Base-by-base conservation (phyloP, 257 asterid genomes). In the Coffea canephora region DNA sequence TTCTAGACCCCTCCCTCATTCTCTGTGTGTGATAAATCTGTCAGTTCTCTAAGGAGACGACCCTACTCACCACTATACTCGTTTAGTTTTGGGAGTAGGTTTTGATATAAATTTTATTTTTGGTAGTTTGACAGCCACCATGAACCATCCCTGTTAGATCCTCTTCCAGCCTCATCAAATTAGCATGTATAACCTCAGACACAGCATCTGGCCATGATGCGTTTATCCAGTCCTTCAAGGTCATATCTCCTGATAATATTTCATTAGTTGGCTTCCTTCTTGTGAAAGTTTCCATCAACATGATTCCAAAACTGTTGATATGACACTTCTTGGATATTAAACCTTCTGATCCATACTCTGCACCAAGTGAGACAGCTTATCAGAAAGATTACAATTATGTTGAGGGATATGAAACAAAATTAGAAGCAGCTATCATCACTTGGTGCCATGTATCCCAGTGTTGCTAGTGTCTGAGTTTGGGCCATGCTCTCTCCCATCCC, bases 261-360 rank as follows among this genome's bases (percentile, higher is more conserved):
- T 55, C 87, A 48, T 89, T 84, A 0, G 69, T 79, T 5, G 93
- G 91, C 34, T 74, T 78, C 71, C 78, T 84, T 78, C 87, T 50
- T 0, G 91, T 84, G 64, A 86, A 83, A 0, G 80, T 83, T 81
- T 86, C 93, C 88, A 89, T 73, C 75, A 89, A 8, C 84, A 86
- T 80, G 62, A 88, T 59, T 5, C 91, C 91, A 39, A 39, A 39
- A 39, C 43, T 39, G 43, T 39, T 2, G 4, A 39, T 4, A 39
- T 39, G 2, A 39, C 89, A 80, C 59, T 78, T 82, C 41, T 86
- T 77, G 2, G 93, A 89, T 19, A 86, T 83, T 0, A 87, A 43
- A 2, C 93, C 93, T 82, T 85, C 87, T 52, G 49, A 78, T 80
- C 93, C 91, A 69, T 81, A 86, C 80, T 88, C 90, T 89, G 75